A percentile compares a stretch with the other conserved stretches of the same genome.
These are phyloP conservation scores for Hanseniaspora vineae DNA, from an alignment of 805 yeast species.

Conservation along the genomic window DNA sequence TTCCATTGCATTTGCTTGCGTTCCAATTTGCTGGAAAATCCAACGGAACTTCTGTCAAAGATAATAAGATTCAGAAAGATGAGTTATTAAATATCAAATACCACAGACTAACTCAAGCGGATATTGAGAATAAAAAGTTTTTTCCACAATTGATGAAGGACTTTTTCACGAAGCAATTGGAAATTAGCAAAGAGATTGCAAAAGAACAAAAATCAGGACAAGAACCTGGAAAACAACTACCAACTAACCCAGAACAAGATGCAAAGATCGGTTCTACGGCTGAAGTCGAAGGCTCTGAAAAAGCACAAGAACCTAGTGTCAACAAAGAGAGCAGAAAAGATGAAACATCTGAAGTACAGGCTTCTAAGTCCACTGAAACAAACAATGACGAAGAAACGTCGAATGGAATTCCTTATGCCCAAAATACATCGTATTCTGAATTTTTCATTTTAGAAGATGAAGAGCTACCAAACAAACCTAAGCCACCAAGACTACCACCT, in stretches of 20 bases:
- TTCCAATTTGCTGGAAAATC: constrained; percentile 50
- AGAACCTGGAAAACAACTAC: constrained; percentile 10
- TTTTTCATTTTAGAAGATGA: constrained; percentile 59
- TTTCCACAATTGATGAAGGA: constrained; percentile 43
- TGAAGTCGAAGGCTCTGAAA: constrained; percentile 5
- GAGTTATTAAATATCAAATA: constrained; percentile 49
- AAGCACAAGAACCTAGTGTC: too few relatives aligned
- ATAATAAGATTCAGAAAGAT: constrained; percentile 43
- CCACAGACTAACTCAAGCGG: constrained; percentile 38
- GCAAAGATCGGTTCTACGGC: constrained; percentile 2
- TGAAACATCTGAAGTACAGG: constrained; percentile 21
- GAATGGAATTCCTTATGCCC: neutral
- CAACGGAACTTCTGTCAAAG: constrained; percentile 42
- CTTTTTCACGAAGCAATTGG: constrained; percentile 32
- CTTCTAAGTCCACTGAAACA: constrained; percentile 10
- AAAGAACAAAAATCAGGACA: constrained; percentile 21
- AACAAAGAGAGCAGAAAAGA: constrained; percentile 2
- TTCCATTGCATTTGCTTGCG: constrained; percentile 71
- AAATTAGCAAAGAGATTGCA: constrained; percentile 28
- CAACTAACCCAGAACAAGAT: neutral
- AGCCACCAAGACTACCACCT: constrained; percentile 73
- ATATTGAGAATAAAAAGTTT: constrained; percentile 31
- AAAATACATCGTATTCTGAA: too few relatives aligned
- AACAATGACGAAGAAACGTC: neutral
- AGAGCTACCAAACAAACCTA: constrained; percentile 65